Base-by-base conservation (phyloP, 495 filamentous ascomycete genomes). In the Clohesyomyces aquaticus region DNA sequence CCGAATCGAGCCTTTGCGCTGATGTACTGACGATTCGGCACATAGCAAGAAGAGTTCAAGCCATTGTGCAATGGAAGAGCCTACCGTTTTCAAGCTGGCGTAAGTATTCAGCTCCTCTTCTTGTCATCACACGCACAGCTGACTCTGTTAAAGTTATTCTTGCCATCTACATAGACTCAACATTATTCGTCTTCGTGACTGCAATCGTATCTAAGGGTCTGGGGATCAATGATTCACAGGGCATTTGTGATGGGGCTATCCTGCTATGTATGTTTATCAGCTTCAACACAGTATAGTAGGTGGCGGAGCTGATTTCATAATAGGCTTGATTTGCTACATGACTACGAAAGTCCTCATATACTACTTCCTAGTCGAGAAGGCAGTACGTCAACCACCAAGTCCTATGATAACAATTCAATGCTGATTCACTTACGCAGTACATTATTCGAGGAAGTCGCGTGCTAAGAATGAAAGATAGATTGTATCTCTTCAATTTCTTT, bases 301-400 rank as follows among this genome's bases (percentile, higher is more conserved):
- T n/a, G n/a, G n/a, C n/a, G n/a, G 16, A 32, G 26, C 22, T 42
- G 18, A 42, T 11, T 16, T 27, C 8, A 22, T 46, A 26, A 12
- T 42, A 69, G 67, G 67, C 32, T 27, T 70, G 9, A 35, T 75
- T 29, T 84, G 74, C 70, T 84, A 84, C 63, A 72, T 83, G 55
- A 80, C 79, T 0, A 82, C 80, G 0, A 84, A 84, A 74, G 79
- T 82, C 16, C 23, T 83, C 28, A 79, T 83, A 27, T 84, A 84
- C 70, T 63, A 77, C 35, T 83, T 83, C 55, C 67, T 82, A 21
- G 80, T 81, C 0, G 82, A 83, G 66, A 82, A 82, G 69, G 79
- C 75, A 28, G 82, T 83, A 74, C 56, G 79, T 38, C 59, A 19
- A 10, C 19, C 29, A 3, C 27, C 12, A 21, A 42, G 28, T 12